Conservation (phyloP, 2,329 filamentous ascomycete species). For the Penicillium brevicompactum region DNA sequence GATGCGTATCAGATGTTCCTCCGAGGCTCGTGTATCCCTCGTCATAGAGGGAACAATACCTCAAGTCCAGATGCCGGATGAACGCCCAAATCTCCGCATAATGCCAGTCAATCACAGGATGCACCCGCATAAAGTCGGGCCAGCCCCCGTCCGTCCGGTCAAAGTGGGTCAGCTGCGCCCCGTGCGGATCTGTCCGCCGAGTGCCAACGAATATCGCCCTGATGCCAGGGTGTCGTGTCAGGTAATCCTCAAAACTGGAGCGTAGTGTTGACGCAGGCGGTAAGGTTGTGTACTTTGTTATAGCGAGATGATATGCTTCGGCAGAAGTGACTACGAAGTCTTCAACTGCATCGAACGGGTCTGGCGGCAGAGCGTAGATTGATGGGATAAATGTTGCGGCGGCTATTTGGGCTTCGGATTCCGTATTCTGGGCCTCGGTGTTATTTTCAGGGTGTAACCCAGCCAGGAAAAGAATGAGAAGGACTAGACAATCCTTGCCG, state of each 20-base stretch:
- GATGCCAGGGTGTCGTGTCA: constrained; percentile 56
- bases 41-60: constrained; percentile 88
- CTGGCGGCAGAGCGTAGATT: constrained; percentile 83
- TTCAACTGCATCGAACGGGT: constrained; percentile 86
- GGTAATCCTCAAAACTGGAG: constrained; percentile 75
- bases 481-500: constrained; percentile 94
- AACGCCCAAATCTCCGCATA: constrained; percentile 94
- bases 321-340: constrained; percentile 73
- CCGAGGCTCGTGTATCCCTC: constrained; percentile 89
- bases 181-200: constrained; percentile 88
- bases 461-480: constrained; percentile 83
- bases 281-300: constrained; percentile 71
- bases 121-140: constrained; percentile 89
- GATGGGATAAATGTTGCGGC: constrained; percentile 61
- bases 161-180: constrained; percentile 75
- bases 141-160: constrained; percentile 85
- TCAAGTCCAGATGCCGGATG: constrained; percentile 70
- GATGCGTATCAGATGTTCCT: constrained; percentile 82
- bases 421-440: background rate
- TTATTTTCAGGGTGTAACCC: constrained; percentile 46
- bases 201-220: constrained; percentile 86
- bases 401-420: constrained; percentile 10
- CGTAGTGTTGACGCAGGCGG: constrained; percentile 65
- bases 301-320: constrained; percentile 70
- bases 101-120: constrained; percentile 97